Percentiles rank a stretch among this genome's conserved stretches.
Evolutionary conservation across 2,329 filamentous ascomycete genomes (phyloP).

Genomic region (Microthyrium microscopicum): DNA sequence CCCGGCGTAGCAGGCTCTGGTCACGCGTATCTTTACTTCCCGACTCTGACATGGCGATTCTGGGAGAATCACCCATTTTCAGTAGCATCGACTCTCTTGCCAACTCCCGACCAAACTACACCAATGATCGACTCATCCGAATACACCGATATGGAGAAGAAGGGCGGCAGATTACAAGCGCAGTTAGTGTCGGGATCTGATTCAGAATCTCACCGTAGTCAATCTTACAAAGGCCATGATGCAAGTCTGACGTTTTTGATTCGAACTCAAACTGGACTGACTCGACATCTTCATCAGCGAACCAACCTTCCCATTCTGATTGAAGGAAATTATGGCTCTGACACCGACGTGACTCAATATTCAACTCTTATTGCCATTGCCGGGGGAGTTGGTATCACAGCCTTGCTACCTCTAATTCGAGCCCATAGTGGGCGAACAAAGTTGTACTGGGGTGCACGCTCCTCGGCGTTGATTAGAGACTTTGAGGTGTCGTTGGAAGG

Average conservation of each 20-base stretch:
- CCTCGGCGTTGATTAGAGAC: slow-evolving; percentile 16
- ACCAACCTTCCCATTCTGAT: slow-evolving; percentile 20
- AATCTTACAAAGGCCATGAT: background rate
- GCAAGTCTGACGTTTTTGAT: slow-evolving; percentile 23
- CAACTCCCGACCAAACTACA: background rate
- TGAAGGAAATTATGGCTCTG: slow-evolving; percentile 25
- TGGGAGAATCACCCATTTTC: slow-evolving; percentile 43
- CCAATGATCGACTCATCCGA: background rate
- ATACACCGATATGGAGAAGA: background rate
- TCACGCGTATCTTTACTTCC: slow-evolving; percentile 32
- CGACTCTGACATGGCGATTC: slow-evolving; percentile 19
- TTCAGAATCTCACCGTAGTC: background rate
- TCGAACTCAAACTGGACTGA: slow-evolving; percentile 21
- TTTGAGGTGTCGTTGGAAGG: slow-evolving; percentile 15
- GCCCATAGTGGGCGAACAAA: slow-evolving; percentile 22
- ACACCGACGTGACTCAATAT: slow-evolving; percentile 14
- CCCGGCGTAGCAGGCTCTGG: slow-evolving; percentile 19
- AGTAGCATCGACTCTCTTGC: slow-evolving; percentile 11
- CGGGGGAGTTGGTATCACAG: slow-evolving; percentile 33
- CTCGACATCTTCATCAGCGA: slow-evolving; percentile 14
- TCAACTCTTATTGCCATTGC: slow-evolving; percentile 18
- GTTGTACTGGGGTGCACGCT: slow-evolving; percentile 23
- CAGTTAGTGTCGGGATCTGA: background rate
- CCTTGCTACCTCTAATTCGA: slow-evolving; percentile 20
- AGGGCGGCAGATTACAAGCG: background rate